Conservation (phyloP, 805 yeast species). For the Metschnikowia koreensis region DNA sequence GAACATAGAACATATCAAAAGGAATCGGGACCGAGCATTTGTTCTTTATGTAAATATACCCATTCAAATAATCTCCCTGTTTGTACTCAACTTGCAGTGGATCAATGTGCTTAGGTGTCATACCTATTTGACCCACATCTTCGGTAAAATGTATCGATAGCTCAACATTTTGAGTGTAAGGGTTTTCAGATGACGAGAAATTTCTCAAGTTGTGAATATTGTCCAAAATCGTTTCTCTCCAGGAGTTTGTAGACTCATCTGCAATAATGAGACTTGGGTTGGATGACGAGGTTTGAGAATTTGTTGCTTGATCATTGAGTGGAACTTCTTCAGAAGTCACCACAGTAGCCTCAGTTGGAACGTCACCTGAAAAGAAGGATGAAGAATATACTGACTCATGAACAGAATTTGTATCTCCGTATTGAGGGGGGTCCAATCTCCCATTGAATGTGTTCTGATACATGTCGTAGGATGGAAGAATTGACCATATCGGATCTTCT, state of each 20-base stretch:
- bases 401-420: constrained; percentile 11
- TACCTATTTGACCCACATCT: constrained; percentile 30
- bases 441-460: constrained; percentile 21
- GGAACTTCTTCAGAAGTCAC: constrained; percentile 1
- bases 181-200: constrained; percentile 29
- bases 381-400: constrained; percentile 7
- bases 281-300: neutral
- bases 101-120: constrained; percentile 28
- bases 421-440: constrained; percentile 16
- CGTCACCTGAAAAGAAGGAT: constrained; percentile 2
- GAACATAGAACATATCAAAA: constrained; percentile 61
- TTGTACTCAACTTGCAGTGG: constrained; percentile 47
- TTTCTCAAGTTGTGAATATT: constrained; percentile 35
- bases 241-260: constrained; percentile 31
- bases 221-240: constrained; percentile 41
- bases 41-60: constrained; percentile 47
- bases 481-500: constrained; percentile 37
- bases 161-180: constrained; percentile 26
- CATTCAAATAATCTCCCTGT: constrained; percentile 67
- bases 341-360: constrained; percentile 2
- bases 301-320: neutral
- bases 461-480: constrained; percentile 41
- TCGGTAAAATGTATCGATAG: constrained; percentile 33
- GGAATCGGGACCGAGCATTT: constrained; percentile 40
- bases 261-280: constrained; percentile 26